Conservation (phyloP, 129 eudicot species). For the Logfia minima region DNA sequence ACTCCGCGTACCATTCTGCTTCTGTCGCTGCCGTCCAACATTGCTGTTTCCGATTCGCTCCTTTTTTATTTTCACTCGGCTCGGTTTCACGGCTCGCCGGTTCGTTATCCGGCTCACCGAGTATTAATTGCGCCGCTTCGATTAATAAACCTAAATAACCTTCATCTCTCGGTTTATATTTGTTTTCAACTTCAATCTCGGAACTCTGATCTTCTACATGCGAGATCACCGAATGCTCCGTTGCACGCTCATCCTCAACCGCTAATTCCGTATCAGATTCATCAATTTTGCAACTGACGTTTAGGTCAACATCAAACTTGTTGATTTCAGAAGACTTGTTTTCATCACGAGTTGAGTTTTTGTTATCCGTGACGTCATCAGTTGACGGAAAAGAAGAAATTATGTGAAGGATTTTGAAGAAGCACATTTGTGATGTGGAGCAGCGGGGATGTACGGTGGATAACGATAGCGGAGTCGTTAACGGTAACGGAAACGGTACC, state of each 20-base stretch:
- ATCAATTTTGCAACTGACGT: conserved; percentile 20
- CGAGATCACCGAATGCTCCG: conserved; percentile 32
- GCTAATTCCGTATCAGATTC: conserved; percentile 21
- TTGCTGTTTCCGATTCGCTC: conserved; percentile 18
- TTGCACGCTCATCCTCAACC: conserved; percentile 35
- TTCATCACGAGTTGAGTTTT: background rate
- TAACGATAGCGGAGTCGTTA: background rate
- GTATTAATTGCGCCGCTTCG: conserved; percentile 52
- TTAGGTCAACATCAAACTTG: conserved; percentile 33
- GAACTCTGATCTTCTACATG: conserved; percentile 39
- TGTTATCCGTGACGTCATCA: conserved; percentile 16
- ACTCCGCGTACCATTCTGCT: conserved; percentile 37
- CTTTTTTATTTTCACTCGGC: background rate
- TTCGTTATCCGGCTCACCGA: conserved; percentile 27
- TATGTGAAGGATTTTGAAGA: conserved; percentile 46
- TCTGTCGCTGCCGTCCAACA: conserved; percentile 42
- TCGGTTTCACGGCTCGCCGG: background rate
- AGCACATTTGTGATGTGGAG: conserved; percentile 52
- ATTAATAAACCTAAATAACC: conserved; percentile 43
- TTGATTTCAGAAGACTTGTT: conserved; percentile 9
- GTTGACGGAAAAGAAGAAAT: conserved; percentile 34
- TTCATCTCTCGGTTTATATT: conserved; percentile 26
- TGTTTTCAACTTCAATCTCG: conserved; percentile 17
- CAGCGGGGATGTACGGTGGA: conserved; percentile 33
- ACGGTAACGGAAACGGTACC: background rate